Evolutionary conservation across 345 rosid species (phyloP), one percentile per base, ranked within the genome.

Genomic region (Salix purpurea): DNA sequence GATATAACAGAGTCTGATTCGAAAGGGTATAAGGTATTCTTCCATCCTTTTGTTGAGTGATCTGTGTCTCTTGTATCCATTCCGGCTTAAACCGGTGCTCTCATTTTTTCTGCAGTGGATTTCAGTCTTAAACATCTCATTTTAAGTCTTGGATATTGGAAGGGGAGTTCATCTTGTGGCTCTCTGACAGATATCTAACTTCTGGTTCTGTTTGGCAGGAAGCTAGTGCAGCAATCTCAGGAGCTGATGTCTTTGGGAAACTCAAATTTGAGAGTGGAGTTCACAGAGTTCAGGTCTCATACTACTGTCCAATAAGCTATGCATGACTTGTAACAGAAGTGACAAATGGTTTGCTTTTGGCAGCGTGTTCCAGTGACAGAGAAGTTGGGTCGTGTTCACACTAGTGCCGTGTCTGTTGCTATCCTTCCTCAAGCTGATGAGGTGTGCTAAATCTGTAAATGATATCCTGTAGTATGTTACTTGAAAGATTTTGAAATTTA

Each of bases 181-280:
- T 71, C 72, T 46, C 52, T 58, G 61, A 70, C 32, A 56, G 60
- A 73, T 67, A 74, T 79, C 70, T 79, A 80, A 75, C 68, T 67
- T 69, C 50, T 32, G 3, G 46, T 75, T 81, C 70, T 73, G 5
- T 65, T 78, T 75, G 76, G 72, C 89, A 93, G 98, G 97, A 96
- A 93, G 99, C 95, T 72, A 92, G 90, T 84, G 98, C 99, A 36
- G 90, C 97, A 70, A 91, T 96, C 60, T 88, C 92, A 2, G 98
- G 99, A 50, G 85, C 78, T 69, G 89, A 85, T 82, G 91, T 96
- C 19, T 96, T 85, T 78, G 98, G 97, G 70, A 93, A 93, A 79
- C 94, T 96, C 72, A 96, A 96, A 89, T 96, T 93, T 75, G 99
- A 96, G 88, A 93, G 98, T 89, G 99, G 98, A 66, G 90, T 96